Base-by-base conservation (phyloP, 306 rosid species). In the Casuarina glauca region DNA sequence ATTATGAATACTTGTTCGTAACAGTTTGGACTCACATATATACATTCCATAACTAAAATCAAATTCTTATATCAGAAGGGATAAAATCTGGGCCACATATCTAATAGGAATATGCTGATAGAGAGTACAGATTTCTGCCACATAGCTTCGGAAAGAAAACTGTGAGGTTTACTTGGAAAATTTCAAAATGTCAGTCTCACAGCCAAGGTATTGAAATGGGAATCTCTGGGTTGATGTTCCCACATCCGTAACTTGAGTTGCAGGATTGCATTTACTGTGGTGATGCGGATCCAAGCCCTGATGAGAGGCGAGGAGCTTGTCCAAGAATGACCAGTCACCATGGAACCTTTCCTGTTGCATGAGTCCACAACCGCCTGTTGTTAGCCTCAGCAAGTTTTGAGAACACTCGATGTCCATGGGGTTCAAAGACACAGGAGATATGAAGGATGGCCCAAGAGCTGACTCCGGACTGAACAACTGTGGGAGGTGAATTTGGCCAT, bases 321-420 rank as follows among this genome's bases (percentile, higher is more conserved):
- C 96, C 92, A 92, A 88, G 85, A 95, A 95, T 1, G 96, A 88
- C 98, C 98, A 95, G 42, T 92, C 96, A 48, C 90, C 89, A 63
- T 43, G 70, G 74, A 86, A 80, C 70, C 96, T 88, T 63, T 88
- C 82, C 50, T 77, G 91, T 4, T 74, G 91, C 35, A 76, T 80
- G 41, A 75, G 77, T 74, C 90, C 90, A 80, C 75, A 82, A 6
- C 53, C 72, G 16, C 51, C 78, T 8, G 88, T 69, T 76, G 95
- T 90, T 35, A 88, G 90, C 79, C 94, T 83, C 78, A 92, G 75
- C 69, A 92, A 69, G 77, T 81, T 89, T 70, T 90, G 95, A 57
- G 93, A 85, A 67, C 93, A 90, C 69, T 91, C 92, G 69, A 87
- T 78, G 79, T 87, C 89, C 86, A 83, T 73, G 51, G 88, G 74